phyloP scores from a whole-genome alignment of 371 early-diverging fungal genomes.

The Mucor indicus region DNA sequence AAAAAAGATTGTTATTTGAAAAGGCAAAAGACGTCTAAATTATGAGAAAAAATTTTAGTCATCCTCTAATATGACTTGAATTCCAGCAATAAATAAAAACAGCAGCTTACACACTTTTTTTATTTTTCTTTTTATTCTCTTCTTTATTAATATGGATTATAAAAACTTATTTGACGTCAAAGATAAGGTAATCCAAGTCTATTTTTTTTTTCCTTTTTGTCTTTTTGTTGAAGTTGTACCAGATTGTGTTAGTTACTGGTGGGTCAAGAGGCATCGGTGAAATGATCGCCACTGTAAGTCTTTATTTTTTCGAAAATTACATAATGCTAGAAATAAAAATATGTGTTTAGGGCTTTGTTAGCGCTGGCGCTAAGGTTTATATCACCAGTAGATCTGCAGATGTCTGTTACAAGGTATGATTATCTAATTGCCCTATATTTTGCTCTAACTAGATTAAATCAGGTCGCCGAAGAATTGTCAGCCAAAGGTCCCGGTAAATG shows the following conservation, averaged over 20 bases:
- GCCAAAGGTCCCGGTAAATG: constrained; percentile 67
- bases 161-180: not conserved
- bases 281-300: constrained; percentile 52
- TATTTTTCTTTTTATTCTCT: too few species aligned
- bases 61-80: too few species aligned
- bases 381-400: constrained; percentile 65
- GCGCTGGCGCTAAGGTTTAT: constrained; percentile 76
- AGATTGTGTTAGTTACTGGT: constrained; percentile 85
- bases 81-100: too few species aligned
- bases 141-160: too few species aligned
- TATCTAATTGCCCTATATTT: not conserved
- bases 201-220: not conserved
- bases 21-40: not conserved
- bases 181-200: not conserved
- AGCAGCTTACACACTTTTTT: too few species aligned
- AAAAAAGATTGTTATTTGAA: constrained; percentile 10
- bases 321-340: not conserved
- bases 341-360: constrained; percentile 57
- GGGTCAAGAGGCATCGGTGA: constrained; percentile 72
- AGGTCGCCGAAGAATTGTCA: constrained; percentile 53
- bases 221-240: not conserved
- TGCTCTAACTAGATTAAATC: not conserved
- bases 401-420: constrained; percentile 54
- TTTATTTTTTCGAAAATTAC: not conserved
- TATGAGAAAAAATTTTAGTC: constrained; percentile 11